phyloP scores from a whole-genome alignment of 768 basidiomycete species.

The Exsudoporus frostii region DNA sequence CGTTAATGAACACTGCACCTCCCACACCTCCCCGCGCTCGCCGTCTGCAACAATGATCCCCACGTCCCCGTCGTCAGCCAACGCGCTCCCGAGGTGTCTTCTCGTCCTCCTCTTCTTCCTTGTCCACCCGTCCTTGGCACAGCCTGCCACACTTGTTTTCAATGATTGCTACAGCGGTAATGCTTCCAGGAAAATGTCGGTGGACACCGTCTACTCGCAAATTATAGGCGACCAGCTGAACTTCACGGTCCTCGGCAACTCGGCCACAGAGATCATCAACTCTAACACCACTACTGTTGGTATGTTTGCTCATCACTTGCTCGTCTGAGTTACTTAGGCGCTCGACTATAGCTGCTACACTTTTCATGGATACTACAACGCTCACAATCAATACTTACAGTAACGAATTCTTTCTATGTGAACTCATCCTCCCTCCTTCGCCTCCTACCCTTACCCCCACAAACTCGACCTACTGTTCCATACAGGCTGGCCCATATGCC shows the following conservation, averaged over 20 bases:
- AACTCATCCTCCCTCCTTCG: conserved; percentile 73
- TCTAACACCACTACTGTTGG: conserved; percentile 65
- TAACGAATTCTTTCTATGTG: conserved; percentile 74
- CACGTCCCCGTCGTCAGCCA: conserved; percentile 5
- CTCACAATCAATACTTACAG: conserved; percentile 74
- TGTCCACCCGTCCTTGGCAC: conserved; percentile 36
- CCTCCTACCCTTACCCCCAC: conserved; percentile 43
- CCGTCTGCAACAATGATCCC: conserved; percentile 26
- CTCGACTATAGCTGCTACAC: conserved; percentile 55
- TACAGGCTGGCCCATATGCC: conserved; percentile 75
- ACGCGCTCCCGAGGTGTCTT: not conserved
- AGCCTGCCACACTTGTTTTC: conserved; percentile 62
- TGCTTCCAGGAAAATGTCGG: conserved; percentile 54
- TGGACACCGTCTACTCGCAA: conserved; percentile 73
- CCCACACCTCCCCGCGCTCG: conserved; percentile 7
- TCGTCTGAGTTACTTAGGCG: conserved; percentile 3
- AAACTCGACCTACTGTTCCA: conserved; percentile 64
- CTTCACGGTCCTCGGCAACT: conserved; percentile 68
- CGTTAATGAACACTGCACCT: conserved; percentile 23
- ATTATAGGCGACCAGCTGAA: conserved; percentile 56
- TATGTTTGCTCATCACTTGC: conserved; percentile 32
- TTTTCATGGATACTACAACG: conserved; percentile 79
- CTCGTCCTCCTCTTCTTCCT: conserved; percentile 9
- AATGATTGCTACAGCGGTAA: conserved; percentile 66
- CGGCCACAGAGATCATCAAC: conserved; percentile 57